Base-by-base conservation (phyloP, 1,284 basidiomycete species). In the Moniliophthora roreri region DNA sequence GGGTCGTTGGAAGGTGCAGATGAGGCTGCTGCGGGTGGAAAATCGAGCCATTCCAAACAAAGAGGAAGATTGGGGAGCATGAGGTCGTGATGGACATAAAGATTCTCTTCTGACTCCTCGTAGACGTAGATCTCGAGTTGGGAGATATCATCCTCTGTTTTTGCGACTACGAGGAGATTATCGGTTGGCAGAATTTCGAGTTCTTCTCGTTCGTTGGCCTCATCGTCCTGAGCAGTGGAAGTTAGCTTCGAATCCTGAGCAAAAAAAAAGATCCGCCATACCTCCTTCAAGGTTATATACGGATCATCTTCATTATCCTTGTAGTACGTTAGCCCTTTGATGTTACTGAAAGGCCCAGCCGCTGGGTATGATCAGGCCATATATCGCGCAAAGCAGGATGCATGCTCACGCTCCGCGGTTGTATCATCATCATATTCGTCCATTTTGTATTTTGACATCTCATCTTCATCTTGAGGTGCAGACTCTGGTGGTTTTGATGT, bases 41-140 rank as follows among this genome's bases (percentile, higher is more conserved):
- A 98, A 71, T 99, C 93, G 59, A 99, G 87, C 97, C 97, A 99
- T 79, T 99, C 97, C 54, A 99, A 88, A 64, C 96, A 98, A 55
- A 99, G 88, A 3, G 97, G 97, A 75, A 98, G 97, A 55, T 93
- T 91, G 54, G 96, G 96, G 15, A 99, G 84, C 86, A 99, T 93
- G 64, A 98, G 82, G 70, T 99, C 97, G 73, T 99, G 97, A 69
- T 99, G 97, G 24, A 93, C 91, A 68, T 96, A 99, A 28, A 99
- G 82, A 66, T 94, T 95, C 67, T 96, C 93, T 75, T 93, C 80
- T 0, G 84, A 78, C 64, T 97, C 94, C 69, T 96, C 93, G 72
- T 96, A 97, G 59, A 97, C 87, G 72, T 95, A 95, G 59, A 97
- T 81, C 70, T 99, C 97, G 55, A 99, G 82, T 61, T 97, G 93